Percentiles rank a stretch among this genome's conserved stretches.
These are phyloP conservation scores for Scytalidium lignicola DNA, from an alignment of 2,329 filamentous ascomycete species.

Conservation along the genomic window DNA sequence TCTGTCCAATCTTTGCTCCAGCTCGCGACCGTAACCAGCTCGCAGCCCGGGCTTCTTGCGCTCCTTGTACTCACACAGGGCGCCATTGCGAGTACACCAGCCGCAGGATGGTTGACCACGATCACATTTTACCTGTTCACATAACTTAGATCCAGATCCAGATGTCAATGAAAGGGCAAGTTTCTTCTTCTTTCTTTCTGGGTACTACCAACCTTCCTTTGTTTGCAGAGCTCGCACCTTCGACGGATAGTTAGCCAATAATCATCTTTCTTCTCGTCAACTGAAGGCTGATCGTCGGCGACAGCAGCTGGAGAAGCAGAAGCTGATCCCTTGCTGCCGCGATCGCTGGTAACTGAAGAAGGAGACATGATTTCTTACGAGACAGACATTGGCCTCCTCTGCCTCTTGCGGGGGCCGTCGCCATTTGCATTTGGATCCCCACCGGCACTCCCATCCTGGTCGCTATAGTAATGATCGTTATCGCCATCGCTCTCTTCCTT, in stretches of 20 bases:
- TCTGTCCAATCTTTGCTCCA: slow-evolving; percentile 67
- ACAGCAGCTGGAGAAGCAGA: slow-evolving; percentile 6
- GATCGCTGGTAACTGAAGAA: slow-evolving; percentile 11
- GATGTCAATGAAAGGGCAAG: too few species aligned
- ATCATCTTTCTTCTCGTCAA: slow-evolving; percentile 8
- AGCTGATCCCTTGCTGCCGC: slow-evolving; percentile 9
- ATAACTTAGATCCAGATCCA: not conserved
- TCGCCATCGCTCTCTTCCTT: slow-evolving; percentile 28
- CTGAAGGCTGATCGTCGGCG: not conserved
- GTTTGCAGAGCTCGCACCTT: slow-evolving; percentile 74
- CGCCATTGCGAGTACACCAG: slow-evolving; percentile 61
- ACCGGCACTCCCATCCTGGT: slow-evolving; percentile 21
- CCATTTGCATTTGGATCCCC: slow-evolving; percentile 24
- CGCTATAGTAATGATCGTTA: slow-evolving; percentile 19
- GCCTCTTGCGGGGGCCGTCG: slow-evolving; percentile 37
- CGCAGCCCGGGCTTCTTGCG: slow-evolving; percentile 59
- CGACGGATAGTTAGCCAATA: slow-evolving; percentile 27
- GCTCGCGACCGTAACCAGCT: slow-evolving; percentile 66
- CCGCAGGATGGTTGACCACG: slow-evolving; percentile 67
- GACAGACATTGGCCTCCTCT: slow-evolving; percentile 43
- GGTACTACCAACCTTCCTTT: slow-evolving; percentile 59
- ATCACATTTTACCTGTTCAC: slow-evolving; percentile 63
- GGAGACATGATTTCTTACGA: slow-evolving; percentile 35
- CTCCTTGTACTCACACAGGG: slow-evolving; percentile 62
- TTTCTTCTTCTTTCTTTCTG: too few species aligned